A percentile compares a stretch with the other conserved stretches of the same genome.
These are phyloP conservation scores for Draba incana DNA, from an alignment of 345 rosid species.

Conservation along the genomic window DNA sequence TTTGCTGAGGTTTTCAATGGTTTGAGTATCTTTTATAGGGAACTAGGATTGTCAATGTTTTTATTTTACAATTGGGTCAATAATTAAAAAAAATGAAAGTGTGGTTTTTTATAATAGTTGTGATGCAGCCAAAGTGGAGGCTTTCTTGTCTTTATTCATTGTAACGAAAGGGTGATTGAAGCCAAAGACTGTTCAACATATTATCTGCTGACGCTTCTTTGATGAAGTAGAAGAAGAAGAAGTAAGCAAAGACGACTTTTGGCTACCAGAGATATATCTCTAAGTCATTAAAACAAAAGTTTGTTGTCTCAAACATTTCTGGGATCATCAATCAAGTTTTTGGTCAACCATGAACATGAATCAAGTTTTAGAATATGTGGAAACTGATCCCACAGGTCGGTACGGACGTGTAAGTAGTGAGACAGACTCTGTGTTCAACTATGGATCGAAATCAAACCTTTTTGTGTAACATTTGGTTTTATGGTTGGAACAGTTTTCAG, in stretches of 20 bases:
- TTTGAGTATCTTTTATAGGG: constrained; percentile 22
- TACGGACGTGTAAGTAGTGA: constrained; percentile 81
- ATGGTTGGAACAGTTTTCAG: constrained; percentile 52
- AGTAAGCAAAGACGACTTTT: constrained; percentile 30
- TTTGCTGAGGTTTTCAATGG: constrained; percentile 21
- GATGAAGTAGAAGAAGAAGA: constrained; percentile 22
- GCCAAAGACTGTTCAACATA: constrained; percentile 40
- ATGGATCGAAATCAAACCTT: constrained; percentile 14
- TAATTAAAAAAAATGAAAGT: background rate
- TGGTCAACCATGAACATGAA: constrained; percentile 40
- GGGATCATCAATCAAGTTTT: constrained; percentile 36
- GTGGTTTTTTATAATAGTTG: constrained; percentile 14
- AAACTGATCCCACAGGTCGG: constrained; percentile 89
- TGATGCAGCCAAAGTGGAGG: constrained; percentile 37
- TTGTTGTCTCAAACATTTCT: constrained; percentile 18
- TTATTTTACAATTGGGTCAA: constrained; percentile 31
- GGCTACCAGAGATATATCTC: constrained; percentile 17
- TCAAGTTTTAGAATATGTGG: constrained; percentile 54
- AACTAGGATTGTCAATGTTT: constrained; percentile 18
- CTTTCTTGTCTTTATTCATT: constrained; percentile 29
- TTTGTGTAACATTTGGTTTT: constrained; percentile 29
- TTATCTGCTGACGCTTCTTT: constrained; percentile 35
- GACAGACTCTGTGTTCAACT: constrained; percentile 6
- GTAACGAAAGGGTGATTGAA: constrained; percentile 27
- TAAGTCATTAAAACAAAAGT: constrained; percentile 3